phyloP scores from a whole-genome alignment of 2,329 filamentous ascomycete species.

The Phialophora chinensis region DNA sequence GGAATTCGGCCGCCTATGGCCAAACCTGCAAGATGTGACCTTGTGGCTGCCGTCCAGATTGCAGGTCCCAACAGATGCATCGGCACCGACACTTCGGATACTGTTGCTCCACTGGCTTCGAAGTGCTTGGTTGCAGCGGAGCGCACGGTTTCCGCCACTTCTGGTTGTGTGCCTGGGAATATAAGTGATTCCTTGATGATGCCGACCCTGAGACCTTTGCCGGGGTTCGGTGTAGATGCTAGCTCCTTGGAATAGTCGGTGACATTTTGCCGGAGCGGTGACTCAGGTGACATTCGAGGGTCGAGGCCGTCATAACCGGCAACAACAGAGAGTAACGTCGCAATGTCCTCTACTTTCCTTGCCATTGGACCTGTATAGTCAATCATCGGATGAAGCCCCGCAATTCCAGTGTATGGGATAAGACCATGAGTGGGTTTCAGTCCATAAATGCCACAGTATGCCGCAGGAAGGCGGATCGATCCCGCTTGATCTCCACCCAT shows the following conservation, averaged over 20 bases:
- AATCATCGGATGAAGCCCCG: constrained; percentile 48
- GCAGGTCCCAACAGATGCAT: constrained; percentile 54
- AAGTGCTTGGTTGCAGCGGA: constrained; percentile 48
- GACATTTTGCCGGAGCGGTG: constrained; percentile 46
- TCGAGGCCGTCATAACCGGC: constrained; percentile 60
- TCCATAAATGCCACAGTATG: constrained; percentile 52
- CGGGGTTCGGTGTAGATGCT: constrained; percentile 40
- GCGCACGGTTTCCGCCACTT: constrained; percentile 49
- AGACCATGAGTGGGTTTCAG: constrained; percentile 58
- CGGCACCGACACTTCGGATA: constrained; percentile 55
- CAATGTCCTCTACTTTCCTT: constrained; percentile 51
- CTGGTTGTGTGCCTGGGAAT: constrained; percentile 46
- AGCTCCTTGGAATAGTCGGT: constrained; percentile 45
- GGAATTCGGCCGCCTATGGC: constrained; percentile 43
- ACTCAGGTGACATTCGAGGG: constrained; percentile 48
- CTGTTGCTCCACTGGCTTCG: constrained; percentile 50
- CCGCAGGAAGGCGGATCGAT: constrained; percentile 48
- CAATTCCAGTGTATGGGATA: constrained; percentile 58
- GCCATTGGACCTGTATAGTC: constrained; percentile 58
- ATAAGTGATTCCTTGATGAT: constrained; percentile 55
- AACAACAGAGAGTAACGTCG: constrained; percentile 52
- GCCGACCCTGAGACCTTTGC: constrained; percentile 53
- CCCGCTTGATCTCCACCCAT: constrained; percentile 51
- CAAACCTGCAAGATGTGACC: constrained; percentile 44
- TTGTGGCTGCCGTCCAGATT: constrained; percentile 56